phyloP scores from a whole-genome alignment of 768 basidiomycete species.

The Hortiboletus campestris region DNA sequence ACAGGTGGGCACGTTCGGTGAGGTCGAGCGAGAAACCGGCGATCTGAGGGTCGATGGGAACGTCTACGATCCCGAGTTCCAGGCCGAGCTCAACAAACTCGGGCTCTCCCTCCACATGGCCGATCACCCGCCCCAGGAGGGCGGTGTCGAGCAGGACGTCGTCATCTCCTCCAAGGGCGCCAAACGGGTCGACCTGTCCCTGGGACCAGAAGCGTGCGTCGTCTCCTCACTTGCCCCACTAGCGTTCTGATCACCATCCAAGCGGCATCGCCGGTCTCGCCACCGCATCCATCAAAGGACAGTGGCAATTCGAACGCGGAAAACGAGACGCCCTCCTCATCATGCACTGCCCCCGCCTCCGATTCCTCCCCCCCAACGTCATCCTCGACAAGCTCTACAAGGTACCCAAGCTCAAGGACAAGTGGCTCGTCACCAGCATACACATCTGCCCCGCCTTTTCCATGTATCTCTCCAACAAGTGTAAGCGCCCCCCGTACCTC shows the following conservation, averaged over 20 bases:
- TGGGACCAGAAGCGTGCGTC: constrained; percentile 23
- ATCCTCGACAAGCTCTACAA: constrained; percentile 26
- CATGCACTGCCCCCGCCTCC: constrained; percentile 30
- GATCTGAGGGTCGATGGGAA: constrained; percentile 31
- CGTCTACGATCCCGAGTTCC: constrained; percentile 28
- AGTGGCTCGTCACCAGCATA: constrained; percentile 32
- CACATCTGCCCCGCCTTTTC: constrained; percentile 34
- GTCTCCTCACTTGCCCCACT: too few relatives aligned
- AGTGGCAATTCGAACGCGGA: constrained; percentile 34
- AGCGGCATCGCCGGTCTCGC: constrained; percentile 27
- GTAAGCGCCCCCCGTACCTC: not conserved
- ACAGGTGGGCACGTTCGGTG: constrained; percentile 38
- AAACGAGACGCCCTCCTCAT: constrained; percentile 35
- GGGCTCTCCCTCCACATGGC: not conserved
- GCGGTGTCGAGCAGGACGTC: constrained; percentile 19
- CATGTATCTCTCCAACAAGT: constrained; percentile 34
- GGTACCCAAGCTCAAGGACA: constrained; percentile 27
- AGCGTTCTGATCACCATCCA: not conserved
- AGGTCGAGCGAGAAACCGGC: constrained; percentile 30
- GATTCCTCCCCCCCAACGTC: constrained; percentile 19
- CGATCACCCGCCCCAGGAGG: constrained; percentile 14
- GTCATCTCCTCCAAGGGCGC: constrained; percentile 28
- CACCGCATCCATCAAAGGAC: constrained; percentile 32
- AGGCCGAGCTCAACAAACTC: constrained; percentile 12
- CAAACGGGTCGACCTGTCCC: not conserved